Evolutionary conservation across 495 filamentous ascomycete species (phyloP), one percentile per base, ranked within the genome.

Genomic region (Trypethelium eluteriae): DNA sequence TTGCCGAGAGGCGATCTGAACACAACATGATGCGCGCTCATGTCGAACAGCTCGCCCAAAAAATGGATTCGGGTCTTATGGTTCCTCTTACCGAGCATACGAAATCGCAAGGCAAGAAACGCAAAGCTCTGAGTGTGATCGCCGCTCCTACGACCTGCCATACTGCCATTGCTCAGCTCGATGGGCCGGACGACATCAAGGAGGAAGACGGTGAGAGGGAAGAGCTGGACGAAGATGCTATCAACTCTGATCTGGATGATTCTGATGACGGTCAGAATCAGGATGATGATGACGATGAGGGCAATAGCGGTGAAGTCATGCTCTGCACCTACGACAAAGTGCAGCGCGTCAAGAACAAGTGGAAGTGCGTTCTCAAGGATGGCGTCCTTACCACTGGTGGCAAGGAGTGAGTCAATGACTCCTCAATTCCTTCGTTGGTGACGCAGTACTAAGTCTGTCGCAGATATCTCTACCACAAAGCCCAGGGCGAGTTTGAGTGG

Each of bases 251-350:
- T 72, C 86, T 99, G 2, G 94, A 98, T 74, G 94, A 99, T 72
- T 87, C 94, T 0, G 92, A 96, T 66, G 94, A 98, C 62, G 85
- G 88, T 14, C 78, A 86, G 11, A 86, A 88, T 59, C 86, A 90
- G 10, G 93, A 96, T 64, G 88, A 93, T 18, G 82, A 74, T 12
- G 72, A 72, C 11, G 39, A 49, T 9, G 16, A 16, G 35, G 68
- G 62, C 7, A 67, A 70, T 82, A 79, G 77, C 67, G 86, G 85
- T 2, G 88, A 95, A 68, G 90, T 94, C 76, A 97, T 72, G 64
- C 69, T 98, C 47, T 98, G 94, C 80, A 96, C 94, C 72, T 98
- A 98, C 74, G 94, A 99, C 80, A 99, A 99, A 81, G 94, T 99
- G 25, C 93, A 97, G 77, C 83, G 94, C 62, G 95, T 97, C 67